Percentiles rank a stretch among this genome's conserved stretches.
Evolutionary conservation across 805 yeast species (phyloP).

Genomic region (Priceomyces carsonii): DNA sequence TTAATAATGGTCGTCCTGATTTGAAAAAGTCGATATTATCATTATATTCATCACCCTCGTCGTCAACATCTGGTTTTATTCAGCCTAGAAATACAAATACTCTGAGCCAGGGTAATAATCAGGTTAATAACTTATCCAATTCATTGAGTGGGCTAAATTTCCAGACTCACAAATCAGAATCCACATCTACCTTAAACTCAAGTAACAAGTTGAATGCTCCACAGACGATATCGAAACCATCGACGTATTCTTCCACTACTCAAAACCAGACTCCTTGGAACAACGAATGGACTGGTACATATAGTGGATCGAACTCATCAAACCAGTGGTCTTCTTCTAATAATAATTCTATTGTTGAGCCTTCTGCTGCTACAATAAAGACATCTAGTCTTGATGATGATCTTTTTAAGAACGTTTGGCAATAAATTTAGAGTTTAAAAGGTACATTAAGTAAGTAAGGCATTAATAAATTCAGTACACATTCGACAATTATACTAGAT

Average conservation of each 20-base stretch:
- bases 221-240: too few species aligned
- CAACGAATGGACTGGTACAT: slow-evolving; percentile 39
- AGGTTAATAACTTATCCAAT: slow-evolving; percentile 16
- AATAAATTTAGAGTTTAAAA: slow-evolving; percentile 10
- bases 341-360: slow-evolving; percentile 7
- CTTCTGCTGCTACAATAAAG: slow-evolving; percentile 2
- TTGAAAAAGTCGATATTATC: slow-evolving; percentile 90
- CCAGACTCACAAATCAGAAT: slow-evolving; percentile 4
- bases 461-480: background rate
- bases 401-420: slow-evolving; percentile 70
- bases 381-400: slow-evolving; percentile 53
- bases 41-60: slow-evolving; percentile 63
- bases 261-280: slow-evolving; percentile 26
- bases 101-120: slow-evolving; percentile 1
- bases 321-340: slow-evolving; percentile 10
- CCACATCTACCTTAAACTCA: too few species aligned
- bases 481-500: too few species aligned
- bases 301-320: slow-evolving; percentile 13
- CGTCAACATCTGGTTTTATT: slow-evolving; percentile 46
- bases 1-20: slow-evolving; percentile 61
- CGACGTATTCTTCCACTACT: too few species aligned
- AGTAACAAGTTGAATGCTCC: too few species aligned
- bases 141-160: slow-evolving; percentile 27
- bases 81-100: slow-evolving; percentile 17
- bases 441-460: background rate